These are phyloP conservation scores for Cytospora mali DNA, from an alignment of 2,329 filamentous ascomycete genomes.

Conservation along the genomic window DNA sequence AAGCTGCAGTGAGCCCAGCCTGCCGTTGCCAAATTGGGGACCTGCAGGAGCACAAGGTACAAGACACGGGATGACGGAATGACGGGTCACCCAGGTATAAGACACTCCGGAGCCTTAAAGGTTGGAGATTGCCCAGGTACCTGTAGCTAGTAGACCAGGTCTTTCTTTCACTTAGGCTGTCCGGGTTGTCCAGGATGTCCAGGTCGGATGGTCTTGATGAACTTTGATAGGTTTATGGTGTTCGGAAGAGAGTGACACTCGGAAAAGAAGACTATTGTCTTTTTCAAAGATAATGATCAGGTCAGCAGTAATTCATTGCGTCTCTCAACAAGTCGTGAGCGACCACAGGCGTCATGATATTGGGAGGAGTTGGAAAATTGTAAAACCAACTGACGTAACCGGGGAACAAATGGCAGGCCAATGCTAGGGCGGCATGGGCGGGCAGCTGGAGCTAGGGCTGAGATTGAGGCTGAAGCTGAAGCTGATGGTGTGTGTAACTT, in stretches of 20 bases:
- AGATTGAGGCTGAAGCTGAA: neutral
- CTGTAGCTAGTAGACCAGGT: too few relatives aligned
- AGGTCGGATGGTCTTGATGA: too few relatives aligned
- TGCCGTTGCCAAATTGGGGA: conserved; percentile 11
- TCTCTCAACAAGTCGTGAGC: too few relatives aligned
- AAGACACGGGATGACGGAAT: neutral
- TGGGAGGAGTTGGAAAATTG: neutral
- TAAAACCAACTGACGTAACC: conserved; percentile 17
- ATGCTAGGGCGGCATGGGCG: neutral
- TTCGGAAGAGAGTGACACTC: neutral
- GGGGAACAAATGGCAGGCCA: neutral
- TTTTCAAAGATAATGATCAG: conserved; percentile 3
- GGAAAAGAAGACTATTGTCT: neutral
- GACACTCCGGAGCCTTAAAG: too few relatives aligned
- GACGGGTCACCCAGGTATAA: neutral
- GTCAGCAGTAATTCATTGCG: neutral
- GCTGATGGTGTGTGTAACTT: neutral
- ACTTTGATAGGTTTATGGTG: too few relatives aligned
- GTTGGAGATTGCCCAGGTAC: too few relatives aligned
- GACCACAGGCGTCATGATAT: neutral
- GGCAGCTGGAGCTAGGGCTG: neutral
- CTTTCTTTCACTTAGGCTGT: too few relatives aligned
- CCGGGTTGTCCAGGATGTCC: too few relatives aligned
- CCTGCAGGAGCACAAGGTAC: neutral
- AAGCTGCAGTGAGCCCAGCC: neutral